Base-by-base conservation (phyloP, 2,329 filamentous ascomycete species). In the Xenosphaeropsis pyriputrescens region DNA sequence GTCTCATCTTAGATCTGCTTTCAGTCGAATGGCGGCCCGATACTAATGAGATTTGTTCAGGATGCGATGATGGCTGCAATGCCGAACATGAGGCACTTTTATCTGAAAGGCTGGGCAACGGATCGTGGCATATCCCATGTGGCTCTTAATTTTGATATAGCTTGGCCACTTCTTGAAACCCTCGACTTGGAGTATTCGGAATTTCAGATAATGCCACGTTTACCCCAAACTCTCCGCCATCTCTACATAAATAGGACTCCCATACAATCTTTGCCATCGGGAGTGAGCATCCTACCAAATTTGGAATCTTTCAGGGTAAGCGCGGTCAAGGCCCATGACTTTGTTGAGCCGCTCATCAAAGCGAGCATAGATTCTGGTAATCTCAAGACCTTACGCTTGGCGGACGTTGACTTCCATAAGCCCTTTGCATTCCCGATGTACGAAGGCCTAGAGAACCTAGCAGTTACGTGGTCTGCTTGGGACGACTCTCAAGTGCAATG, bases 171-270 rank as follows among this genome's bases (percentile, higher is more conserved):
- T 2, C 40, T 54, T 13, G 36, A 49, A 35, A 33, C 41, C n/a
- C 43, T 56, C 9, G 43, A 51, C 32, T 40, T 55, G 4, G 44
- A 15, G 17, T 38, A 48, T 29, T 43, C 40, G 3, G 7, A 35
- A 16, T 22, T 51, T 16, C 18, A 2, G 9, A 12, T 13, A 5
- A 18, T 50, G 7, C 53, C 51, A 11, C 36, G 36, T 18, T 39
- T 54, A 16, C 51, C 52, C n/a, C 16, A 37, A 6, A 50, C 45
- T 8, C 32, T 56, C 12, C 49, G 43, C 36, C 41, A 47, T 11
- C 47, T 56, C n/a, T 38, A 39, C 15, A 12, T 56, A 26, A 11
- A 6, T 11, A 9, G 22, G 7, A 26, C 22, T 26, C 22, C 3
- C 12, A 26, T 26, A 11, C 22, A 6, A 26, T 11, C 7, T 26